phyloP scores from a whole-genome alignment of 2,329 filamentous ascomycete species.

The Thielaviopsis euricoi region DNA sequence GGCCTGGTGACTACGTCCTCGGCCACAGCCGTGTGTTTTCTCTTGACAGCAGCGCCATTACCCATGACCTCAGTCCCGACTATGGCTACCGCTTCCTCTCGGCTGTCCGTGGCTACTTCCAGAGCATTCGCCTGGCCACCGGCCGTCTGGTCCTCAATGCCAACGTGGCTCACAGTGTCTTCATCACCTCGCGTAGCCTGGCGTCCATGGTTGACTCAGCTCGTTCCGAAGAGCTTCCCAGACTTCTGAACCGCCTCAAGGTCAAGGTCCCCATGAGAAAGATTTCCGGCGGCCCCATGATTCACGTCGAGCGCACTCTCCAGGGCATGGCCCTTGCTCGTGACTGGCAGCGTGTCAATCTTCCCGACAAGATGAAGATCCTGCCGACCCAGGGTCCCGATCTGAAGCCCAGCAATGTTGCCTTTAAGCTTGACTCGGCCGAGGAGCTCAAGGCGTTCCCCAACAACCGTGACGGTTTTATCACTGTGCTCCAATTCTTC shows the following conservation, averaged over 20 bases:
- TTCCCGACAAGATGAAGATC: slow-evolving; percentile 1
- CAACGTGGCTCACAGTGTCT: slow-evolving; percentile 38
- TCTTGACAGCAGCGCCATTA: not conserved
- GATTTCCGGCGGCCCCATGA: not conserved
- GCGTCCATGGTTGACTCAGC: slow-evolving; percentile 2
- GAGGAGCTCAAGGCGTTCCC: slow-evolving; percentile 18
- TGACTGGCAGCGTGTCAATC: not conserved
- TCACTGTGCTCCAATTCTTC: slow-evolving; percentile 29
- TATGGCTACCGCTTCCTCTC: slow-evolving; percentile 16
- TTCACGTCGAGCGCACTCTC: not conserved
- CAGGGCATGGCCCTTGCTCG: slow-evolving; percentile 2
- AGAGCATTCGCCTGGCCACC: slow-evolving; percentile 36
- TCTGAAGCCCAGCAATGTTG: slow-evolving; percentile 13
- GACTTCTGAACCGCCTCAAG: slow-evolving; percentile 24
- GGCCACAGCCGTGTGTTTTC: slow-evolving; percentile 35
- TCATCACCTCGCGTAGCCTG: slow-evolving; percentile 18
- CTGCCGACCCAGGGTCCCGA: not conserved
- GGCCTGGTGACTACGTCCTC: slow-evolving; percentile 22
- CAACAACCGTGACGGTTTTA: slow-evolving; percentile 16
- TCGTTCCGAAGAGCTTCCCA: slow-evolving; percentile 28
- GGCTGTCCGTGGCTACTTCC: slow-evolving; percentile 35
- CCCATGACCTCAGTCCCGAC: slow-evolving; percentile 14
- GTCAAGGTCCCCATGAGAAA: slow-evolving; percentile 7
- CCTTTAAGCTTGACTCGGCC: slow-evolving; percentile 18
- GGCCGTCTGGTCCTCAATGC: slow-evolving; percentile 37